A percentile compares a stretch with the other conserved stretches of the same genome.
Conservation (phyloP, 1,284 basidiomycete species). For the Austroboletus novae-zelandiae region DNA sequence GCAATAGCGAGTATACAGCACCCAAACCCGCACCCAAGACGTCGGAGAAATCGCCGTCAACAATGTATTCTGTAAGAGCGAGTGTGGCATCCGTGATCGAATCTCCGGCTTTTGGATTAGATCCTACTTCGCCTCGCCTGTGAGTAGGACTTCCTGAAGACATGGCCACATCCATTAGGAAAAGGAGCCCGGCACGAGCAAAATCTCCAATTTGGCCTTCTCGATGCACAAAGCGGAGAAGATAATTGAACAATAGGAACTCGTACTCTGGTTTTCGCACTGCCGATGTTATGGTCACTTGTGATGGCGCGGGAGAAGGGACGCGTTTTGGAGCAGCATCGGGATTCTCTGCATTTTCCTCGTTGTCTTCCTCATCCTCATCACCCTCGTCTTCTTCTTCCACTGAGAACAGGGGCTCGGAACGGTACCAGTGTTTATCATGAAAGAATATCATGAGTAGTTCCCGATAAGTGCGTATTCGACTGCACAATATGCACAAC, state of each 20-base stretch:
- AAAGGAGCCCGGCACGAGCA: slow-evolving; percentile 87
- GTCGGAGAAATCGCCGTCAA: slow-evolving; percentile 95
- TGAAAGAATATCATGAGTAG: slow-evolving; percentile 95
- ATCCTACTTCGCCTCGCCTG: slow-evolving; percentile 30
- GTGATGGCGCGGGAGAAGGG: slow-evolving; percentile 59
- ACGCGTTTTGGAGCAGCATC: slow-evolving; percentile 34
- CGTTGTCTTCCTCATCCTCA: slow-evolving; percentile 51
- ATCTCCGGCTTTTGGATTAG: slow-evolving; percentile 42
- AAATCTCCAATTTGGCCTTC: slow-evolving; percentile 94
- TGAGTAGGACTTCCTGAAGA: slow-evolving; percentile 58
- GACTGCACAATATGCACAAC: slow-evolving; percentile 86
- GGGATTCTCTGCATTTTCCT: slow-evolving; percentile 27
- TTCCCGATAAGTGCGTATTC: slow-evolving; percentile 86
- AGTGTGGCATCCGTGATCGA: slow-evolving; percentile 79
- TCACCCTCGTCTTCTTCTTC: slow-evolving; percentile 65
- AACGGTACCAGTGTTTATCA: slow-evolving; percentile 81
- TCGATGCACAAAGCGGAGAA: slow-evolving; percentile 92
- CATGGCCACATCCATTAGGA: slow-evolving; percentile 94
- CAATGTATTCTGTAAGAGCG: slow-evolving; percentile 88
- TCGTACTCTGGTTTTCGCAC: slow-evolving; percentile 84
- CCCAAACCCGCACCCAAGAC: slow-evolving; percentile 93
- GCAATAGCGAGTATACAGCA: slow-evolving; percentile 90
- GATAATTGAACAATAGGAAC: slow-evolving; percentile 92
- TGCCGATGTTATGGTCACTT: slow-evolving; percentile 54
- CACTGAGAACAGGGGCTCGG: slow-evolving; percentile 64